phyloP scores from a whole-genome alignment of 2,329 filamentous ascomycete genomes.

The Penicillium crustosum region DNA sequence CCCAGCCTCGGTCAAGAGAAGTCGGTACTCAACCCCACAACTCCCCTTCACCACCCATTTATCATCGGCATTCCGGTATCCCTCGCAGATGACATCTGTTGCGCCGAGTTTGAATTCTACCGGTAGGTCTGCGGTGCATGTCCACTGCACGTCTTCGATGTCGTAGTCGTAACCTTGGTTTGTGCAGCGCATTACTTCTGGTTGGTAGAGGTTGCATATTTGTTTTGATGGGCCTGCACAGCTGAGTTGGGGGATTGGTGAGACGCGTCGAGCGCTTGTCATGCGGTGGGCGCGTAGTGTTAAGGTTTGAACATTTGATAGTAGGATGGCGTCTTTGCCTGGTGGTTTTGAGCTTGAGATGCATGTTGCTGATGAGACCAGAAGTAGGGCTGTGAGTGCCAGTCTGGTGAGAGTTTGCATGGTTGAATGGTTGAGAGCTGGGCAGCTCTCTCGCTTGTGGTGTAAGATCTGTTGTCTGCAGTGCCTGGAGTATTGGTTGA shows the following conservation, averaged over 20 bases:
- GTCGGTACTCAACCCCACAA: conserved; percentile 86
- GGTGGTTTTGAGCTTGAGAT: conserved; percentile 25
- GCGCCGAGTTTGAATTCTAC: conserved; percentile 71
- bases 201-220: conserved; percentile 67
- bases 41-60: conserved; percentile 86
- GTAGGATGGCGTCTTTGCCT: conserved; percentile 54
- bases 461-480: neutral
- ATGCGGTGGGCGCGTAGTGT: conserved; percentile 68
- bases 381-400: conserved; percentile 25
- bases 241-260: conserved; percentile 73
- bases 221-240: conserved; percentile 66
- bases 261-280: conserved; percentile 74
- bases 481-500: neutral
- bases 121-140: conserved; percentile 68
- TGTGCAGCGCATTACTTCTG: conserved; percentile 84
- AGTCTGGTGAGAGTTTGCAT: conserved; percentile 22
- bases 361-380: conserved; percentile 19
- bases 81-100: conserved; percentile 91
- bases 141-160: conserved; percentile 83
- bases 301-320: conserved; percentile 70
- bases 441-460: neutral
- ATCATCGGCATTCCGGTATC: conserved; percentile 74
- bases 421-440: neutral
- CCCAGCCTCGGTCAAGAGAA: conserved; percentile 75
- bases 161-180: conserved; percentile 82